Conservation (phyloP, 371 early-diverging fungal genomes). For the Mucor racemosus region DNA sequence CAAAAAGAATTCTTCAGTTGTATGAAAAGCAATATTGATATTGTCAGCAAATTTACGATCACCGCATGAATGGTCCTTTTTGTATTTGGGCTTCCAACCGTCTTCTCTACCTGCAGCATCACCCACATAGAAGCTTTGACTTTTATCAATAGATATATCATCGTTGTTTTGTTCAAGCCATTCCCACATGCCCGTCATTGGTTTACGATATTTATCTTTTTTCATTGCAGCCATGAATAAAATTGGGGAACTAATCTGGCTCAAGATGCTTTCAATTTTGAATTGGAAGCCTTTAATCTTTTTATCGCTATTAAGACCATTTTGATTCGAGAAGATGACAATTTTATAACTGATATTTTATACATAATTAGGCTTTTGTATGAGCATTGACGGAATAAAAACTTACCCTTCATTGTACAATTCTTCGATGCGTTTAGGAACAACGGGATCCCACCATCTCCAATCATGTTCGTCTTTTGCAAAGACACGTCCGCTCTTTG, state of each 20-base stretch:
- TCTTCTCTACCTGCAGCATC: slow-evolving; percentile 89
- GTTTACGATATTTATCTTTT: slow-evolving; percentile 82
- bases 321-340: slow-evolving; percentile 80
- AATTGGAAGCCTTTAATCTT: slow-evolving; percentile 57
- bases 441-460: slow-evolving; percentile 66
- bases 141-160: slow-evolving; percentile 45
- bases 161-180: slow-evolving; percentile 52
- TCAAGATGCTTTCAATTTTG: slow-evolving; percentile 55
- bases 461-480: slow-evolving; percentile 81
- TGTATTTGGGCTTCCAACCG: slow-evolving; percentile 61
- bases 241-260: slow-evolving; percentile 55
- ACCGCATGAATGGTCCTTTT: slow-evolving; percentile 79
- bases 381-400: not conserved
- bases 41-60: slow-evolving; percentile 90
- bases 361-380: too few species aligned
- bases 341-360: slow-evolving; percentile 66
- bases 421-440: slow-evolving; percentile 58
- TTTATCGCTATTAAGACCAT: slow-evolving; percentile 49
- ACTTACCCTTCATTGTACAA: slow-evolving; percentile 66
- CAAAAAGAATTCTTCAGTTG: slow-evolving; percentile 86
- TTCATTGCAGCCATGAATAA: slow-evolving; percentile 66
- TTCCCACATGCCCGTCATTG: slow-evolving; percentile 87
- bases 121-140: slow-evolving; percentile 79
- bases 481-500: slow-evolving; percentile 66
- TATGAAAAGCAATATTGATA: slow-evolving; percentile 70